phyloP scores from a whole-genome alignment of 2,329 filamentous ascomycete genomes.

The Daldinia sp. region DNA sequence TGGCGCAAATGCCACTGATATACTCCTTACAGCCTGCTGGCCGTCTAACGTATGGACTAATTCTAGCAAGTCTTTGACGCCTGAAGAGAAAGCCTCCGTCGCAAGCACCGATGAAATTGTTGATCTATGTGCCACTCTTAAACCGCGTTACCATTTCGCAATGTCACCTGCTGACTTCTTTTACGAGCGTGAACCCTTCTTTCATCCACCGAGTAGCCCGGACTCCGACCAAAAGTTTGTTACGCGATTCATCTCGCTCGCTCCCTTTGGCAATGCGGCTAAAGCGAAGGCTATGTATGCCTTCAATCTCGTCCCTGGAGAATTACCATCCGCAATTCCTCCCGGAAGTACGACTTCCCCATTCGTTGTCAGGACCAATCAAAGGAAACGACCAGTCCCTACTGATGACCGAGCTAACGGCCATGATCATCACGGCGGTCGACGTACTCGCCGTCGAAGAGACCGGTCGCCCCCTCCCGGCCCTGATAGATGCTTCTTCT shows the following conservation, averaged over 20 bases:
- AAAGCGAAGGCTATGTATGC: constrained; percentile 88
- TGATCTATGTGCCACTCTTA: constrained; percentile 81
- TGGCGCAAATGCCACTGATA: constrained; percentile 83
- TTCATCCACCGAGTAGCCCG: constrained; percentile 67
- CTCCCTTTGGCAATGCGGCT: constrained; percentile 77
- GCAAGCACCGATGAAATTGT: constrained; percentile 75
- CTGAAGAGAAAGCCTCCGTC: constrained; percentile 64
- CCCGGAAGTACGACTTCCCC: constrained; percentile 81
- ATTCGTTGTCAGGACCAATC: constrained; percentile 62
- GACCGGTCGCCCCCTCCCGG: constrained; percentile 70
- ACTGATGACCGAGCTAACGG: constrained; percentile 61
- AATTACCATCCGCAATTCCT: constrained; percentile 71
- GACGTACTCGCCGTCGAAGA: constrained; percentile 60
- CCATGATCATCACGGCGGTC: constrained; percentile 59
- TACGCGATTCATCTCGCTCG: constrained; percentile 92
- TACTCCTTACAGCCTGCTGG: constrained; percentile 90
- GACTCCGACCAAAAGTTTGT: constrained; percentile 67
- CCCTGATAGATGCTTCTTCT: constrained; percentile 93
- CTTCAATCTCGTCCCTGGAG: constrained; percentile 76
- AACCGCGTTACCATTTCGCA: constrained; percentile 93
- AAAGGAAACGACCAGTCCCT: constrained; percentile 68
- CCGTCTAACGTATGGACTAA: constrained; percentile 77
- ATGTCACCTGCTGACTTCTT: constrained; percentile 74
- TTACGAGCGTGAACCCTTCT: constrained; percentile 94
- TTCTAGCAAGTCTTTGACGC: constrained; percentile 71